These are phyloP conservation scores for Phaseolus coccineus DNA, from an alignment of 331 rosid species.

Conservation along the genomic window DNA sequence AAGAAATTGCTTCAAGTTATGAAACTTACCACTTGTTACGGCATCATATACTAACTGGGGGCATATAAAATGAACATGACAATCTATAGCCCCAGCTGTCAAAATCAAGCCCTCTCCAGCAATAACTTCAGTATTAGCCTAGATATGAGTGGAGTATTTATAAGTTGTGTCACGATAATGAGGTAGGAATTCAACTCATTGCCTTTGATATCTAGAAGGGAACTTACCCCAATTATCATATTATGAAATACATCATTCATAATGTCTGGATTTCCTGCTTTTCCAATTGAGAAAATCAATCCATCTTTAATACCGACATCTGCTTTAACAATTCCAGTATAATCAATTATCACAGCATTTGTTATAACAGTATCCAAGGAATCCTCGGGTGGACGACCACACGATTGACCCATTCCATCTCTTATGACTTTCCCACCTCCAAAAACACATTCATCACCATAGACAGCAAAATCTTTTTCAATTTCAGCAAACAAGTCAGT, in stretches of 20 bases:
- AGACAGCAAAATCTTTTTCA: constrained; percentile 74
- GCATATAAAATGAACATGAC: constrained; percentile 94
- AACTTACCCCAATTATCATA: constrained; percentile 79
- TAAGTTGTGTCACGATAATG: constrained; percentile 34
- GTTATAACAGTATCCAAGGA: constrained; percentile 89
- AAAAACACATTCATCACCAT: constrained; percentile 93
- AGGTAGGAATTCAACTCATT: constrained; percentile 17
- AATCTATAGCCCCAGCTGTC: constrained; percentile 95
- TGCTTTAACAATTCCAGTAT: constrained; percentile 83
- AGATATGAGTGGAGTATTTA: constrained; percentile 35
- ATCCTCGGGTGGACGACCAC: constrained; percentile 53
- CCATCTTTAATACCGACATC: constrained; percentile 88
- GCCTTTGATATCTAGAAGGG: constrained; percentile 31
- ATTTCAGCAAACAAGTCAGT: constrained; percentile 85
- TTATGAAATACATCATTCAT: constrained; percentile 61
- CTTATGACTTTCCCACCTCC: constrained; percentile 96
- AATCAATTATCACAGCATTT: constrained; percentile 86
- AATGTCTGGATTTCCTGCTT: constrained; percentile 90
- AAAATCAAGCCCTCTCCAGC: constrained; percentile 85
- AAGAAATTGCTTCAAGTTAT: constrained; percentile 24
- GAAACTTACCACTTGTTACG: constrained; percentile 78
- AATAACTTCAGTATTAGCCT: constrained; percentile 92
- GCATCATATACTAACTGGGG: constrained; percentile 91
- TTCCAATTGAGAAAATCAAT: constrained; percentile 67
- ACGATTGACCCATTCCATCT: constrained; percentile 95